A percentile compares a stretch with the other conserved stretches of the same genome.
Evolutionary conservation across 1,284 basidiomycete genomes (phyloP).

Genomic region (Cutaneotrichosporon daszewskae): DNA sequence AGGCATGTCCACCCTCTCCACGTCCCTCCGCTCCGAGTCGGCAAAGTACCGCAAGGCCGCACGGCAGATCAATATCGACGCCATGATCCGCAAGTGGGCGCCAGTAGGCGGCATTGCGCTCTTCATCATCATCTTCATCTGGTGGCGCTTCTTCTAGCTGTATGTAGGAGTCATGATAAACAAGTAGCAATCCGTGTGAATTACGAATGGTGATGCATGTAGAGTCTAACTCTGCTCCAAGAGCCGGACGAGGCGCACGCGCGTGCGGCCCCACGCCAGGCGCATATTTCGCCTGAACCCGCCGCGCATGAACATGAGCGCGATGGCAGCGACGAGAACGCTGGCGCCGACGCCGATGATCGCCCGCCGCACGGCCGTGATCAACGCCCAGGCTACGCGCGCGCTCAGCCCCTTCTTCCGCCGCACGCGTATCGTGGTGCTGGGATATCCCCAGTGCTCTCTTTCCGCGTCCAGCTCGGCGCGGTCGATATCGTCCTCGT

Average conservation of each 20-base stretch:
- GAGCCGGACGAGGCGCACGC: constrained; percentile 9
- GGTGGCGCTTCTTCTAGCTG: constrained; percentile 69
- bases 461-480: constrained; percentile 25
- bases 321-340: constrained; percentile 24
- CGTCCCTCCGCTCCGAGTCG: constrained; percentile 91
- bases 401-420: constrained; percentile 22
- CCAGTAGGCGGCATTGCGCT: constrained; percentile 75
- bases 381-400: constrained; percentile 31
- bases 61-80: constrained; percentile 87
- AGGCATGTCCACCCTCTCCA: constrained; percentile 98
- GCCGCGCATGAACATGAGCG: constrained; percentile 27
- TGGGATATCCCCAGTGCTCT: constrained; percentile 12
- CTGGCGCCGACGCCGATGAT: constrained; percentile 33
- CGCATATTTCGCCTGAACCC: constrained; percentile 20
- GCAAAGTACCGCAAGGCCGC: constrained; percentile 97
- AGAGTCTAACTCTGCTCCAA: not conserved
- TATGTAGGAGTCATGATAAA: not conserved
- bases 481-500: constrained; percentile 36
- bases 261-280: constrained; percentile 2
- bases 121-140: constrained; percentile 78
- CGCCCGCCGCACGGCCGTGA: constrained; percentile 30
- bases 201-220: not conserved
- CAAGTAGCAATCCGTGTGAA: not conserved
- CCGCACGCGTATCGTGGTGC: constrained; percentile 17
- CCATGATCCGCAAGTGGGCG: constrained; percentile 91